These are phyloP conservation scores for Candida verbasci DNA, from an alignment of 805 yeast genomes.

Conservation along the genomic window DNA sequence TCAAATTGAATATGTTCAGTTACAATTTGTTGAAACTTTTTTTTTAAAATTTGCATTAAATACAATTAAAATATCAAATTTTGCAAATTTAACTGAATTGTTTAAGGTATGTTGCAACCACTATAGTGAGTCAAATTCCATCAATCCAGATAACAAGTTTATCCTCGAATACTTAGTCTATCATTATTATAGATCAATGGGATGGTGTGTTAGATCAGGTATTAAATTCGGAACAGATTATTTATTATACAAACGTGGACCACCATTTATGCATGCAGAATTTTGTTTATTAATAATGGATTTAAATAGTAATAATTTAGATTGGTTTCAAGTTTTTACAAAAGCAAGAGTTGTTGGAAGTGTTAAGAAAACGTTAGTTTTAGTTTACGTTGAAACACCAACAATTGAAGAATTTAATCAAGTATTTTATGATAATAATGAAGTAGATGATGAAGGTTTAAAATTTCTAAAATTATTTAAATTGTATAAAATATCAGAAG, in stretches of 20 bases:
- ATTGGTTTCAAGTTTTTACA: constrained; percentile 57
- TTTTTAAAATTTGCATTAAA: constrained; percentile 61
- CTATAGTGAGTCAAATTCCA: not conserved
- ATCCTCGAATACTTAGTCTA: constrained; percentile 65
- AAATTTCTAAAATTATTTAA: constrained; percentile 29
- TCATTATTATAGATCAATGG: constrained; percentile 80
- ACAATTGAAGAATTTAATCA: constrained; percentile 22
- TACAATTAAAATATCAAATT: constrained; percentile 31
- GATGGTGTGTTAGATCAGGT: constrained; percentile 94
- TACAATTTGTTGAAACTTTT: constrained; percentile 72
- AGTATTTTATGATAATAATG: constrained; percentile 14
- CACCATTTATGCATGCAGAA: constrained; percentile 94
- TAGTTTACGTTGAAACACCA: constrained; percentile 64
- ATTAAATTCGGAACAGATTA: constrained; percentile 89
- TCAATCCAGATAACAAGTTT: constrained; percentile 31
- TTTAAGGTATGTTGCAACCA: constrained; percentile 22
- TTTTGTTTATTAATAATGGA: constrained; percentile 59
- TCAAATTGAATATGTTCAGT: constrained; percentile 51
- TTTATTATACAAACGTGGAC: constrained; percentile 82
- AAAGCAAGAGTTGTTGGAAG: constrained; percentile 79
- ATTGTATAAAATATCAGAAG: constrained; percentile 54
- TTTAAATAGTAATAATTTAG: constrained; percentile 37
- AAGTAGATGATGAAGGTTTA: constrained; percentile 13
- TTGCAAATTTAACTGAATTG: constrained; percentile 17
- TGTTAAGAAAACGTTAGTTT: constrained; percentile 73